Base-by-base conservation (phyloP, 495 filamentous ascomycete species). In the Lepidopterella palustris region DNA sequence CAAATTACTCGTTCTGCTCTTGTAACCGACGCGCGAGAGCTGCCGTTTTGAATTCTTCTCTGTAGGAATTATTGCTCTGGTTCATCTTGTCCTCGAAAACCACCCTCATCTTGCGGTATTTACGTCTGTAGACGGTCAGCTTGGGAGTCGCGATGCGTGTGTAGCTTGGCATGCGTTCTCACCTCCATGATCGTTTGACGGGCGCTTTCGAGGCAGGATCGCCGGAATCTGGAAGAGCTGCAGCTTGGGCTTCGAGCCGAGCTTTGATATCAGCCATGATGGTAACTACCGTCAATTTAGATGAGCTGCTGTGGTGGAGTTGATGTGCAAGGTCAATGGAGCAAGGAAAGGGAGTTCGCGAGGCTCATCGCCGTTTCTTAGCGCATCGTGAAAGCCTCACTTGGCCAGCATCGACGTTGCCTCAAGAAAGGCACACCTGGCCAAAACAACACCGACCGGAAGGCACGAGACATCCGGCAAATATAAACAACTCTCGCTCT, bases 31-130 rank as follows among this genome's bases (percentile, higher is more conserved):
- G 84, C 15, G 88, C 86, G 5, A 89, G 83, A 62, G 83, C 83
- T 55, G 84, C 79, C 9, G 90, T 88, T 58, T 87, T 84, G 70
- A 88, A 82, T 70, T 93, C 90, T 35, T 88, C 81, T 55, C 80
- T 81, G 71, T 87, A 89, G 39, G 95, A 77, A 35, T 79, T 78
- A 67, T 95, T 88, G 65, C 85, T 91, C 51, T 88, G 83, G 51
- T 82, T 81, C 84, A 92, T 90, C 66, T 82, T 82, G 45, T 86
- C 79, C 65, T 97, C 90, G 65, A 97, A 98, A 39, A 82, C 79
- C 67, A 89, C 78, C 68, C 88, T 87, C 77, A 95, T 84, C 76
- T 98, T 98, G 56, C 88, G 84, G 73, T 92, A 98, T 76, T 98
- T 98, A 28, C 65, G 61, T 58, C 65, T 68, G 61, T 31, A n/a